A percentile compares a stretch with the other conserved stretches of the same genome.
Conservation (phyloP, 805 yeast genomes). For the Candida maltosa region DNA sequence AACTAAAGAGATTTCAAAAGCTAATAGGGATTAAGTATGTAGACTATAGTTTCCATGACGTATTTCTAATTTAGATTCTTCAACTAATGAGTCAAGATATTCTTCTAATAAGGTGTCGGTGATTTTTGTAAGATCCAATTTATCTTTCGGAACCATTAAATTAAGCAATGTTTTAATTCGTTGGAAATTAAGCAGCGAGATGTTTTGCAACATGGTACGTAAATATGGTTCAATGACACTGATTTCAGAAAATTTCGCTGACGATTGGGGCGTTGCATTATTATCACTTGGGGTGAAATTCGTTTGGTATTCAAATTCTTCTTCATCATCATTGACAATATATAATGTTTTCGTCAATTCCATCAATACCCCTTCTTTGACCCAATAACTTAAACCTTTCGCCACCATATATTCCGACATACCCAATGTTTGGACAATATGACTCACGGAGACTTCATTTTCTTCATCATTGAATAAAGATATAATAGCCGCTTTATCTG, state of each 20-base stretch:
- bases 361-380: slow-evolving; percentile 49
- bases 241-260: background rate
- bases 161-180: slow-evolving; percentile 53
- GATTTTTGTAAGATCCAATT: slow-evolving; percentile 29
- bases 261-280: slow-evolving; percentile 6
- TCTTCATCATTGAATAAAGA: slow-evolving; percentile 39
- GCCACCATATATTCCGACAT: slow-evolving; percentile 41
- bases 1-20: slow-evolving; percentile 19
- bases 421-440: slow-evolving; percentile 31
- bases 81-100: slow-evolving; percentile 40
- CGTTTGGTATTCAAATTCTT: background rate
- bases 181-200: slow-evolving; percentile 46
- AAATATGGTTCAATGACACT: background rate
- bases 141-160: slow-evolving; percentile 54
- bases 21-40: slow-evolving; percentile 2
- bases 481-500: slow-evolving; percentile 69
- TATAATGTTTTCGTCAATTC: slow-evolving; percentile 31
- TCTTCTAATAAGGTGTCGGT: slow-evolving; percentile 40
- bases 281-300: background rate
- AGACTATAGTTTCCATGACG: slow-evolving; percentile 34
- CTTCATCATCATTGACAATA: slow-evolving; percentile 34
- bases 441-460: slow-evolving; percentile 28
- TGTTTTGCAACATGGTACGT: slow-evolving; percentile 47
- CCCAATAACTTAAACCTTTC: slow-evolving; percentile 58
- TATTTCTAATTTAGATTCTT: slow-evolving; percentile 36